Base-by-base conservation (phyloP, 306 rosid genomes). In the Corylus heterophylla region DNA sequence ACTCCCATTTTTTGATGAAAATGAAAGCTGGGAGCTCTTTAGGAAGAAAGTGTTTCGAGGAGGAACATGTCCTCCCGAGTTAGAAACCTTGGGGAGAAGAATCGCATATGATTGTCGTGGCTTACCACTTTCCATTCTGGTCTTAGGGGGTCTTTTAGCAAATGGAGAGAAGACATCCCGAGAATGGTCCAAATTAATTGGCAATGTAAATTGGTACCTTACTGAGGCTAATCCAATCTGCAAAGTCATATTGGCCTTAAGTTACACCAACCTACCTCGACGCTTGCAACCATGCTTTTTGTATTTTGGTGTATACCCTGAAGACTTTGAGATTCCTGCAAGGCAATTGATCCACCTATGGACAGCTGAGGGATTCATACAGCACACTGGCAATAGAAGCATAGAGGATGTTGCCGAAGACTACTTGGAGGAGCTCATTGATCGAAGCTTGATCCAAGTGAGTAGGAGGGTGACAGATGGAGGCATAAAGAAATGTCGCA, bases 11-110 rank as follows among this genome's bases (percentile, higher is more conserved):
- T 78, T 85, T 0, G 13, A 0, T 5, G 59, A 81, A 54, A 63
- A 81, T 35, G 78, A 81, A 37, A 85, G 88, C 14, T 85, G 85
- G 85, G 80, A 80, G 10, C 71, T 84, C 9, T 80, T 84, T 5
- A 37, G 12, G 5, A 42, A 42, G 8, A 42, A 6, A 42, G 45
- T 42, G 9, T 42, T 42, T 6, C 45, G 45, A 5, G 45, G 45
- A 42, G 7, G 45, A 42, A 0, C 45, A 42, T 42, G 45, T 42
- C 45, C 45, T 42, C 45, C 8, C 45, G 45, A 42, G 45, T 6
- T 42, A 7, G 8, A 42, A 42, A 42, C 45, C 56, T 49, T 49
- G 12, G 55, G 74, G 1, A 69, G 39, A n/a, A 4, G 0, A 69
- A 47, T 69, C 2, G 55, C 4, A 0, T 7, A 69, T 1, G 11